Base-by-base conservation (phyloP, 2,329 filamentous ascomycete species). In the Xylariaceae sp. region DNA sequence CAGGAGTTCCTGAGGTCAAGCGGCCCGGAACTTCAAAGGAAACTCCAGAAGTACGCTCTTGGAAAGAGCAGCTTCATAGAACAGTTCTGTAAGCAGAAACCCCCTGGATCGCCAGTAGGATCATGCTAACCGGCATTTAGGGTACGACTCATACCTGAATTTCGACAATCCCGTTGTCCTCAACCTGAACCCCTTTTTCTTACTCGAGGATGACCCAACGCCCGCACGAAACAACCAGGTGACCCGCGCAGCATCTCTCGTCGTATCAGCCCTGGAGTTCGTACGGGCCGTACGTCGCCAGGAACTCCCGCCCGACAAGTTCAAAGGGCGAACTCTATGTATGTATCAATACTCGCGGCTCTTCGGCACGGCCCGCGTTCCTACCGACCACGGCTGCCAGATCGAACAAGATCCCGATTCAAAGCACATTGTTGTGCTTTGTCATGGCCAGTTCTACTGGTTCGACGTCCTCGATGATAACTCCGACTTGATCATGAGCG, bases 121-220 rank as follows among this genome's bases (percentile, higher is more conserved):
- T 6, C 10, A 10, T 15, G 10, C 55, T 60, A 13, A 57, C 44
- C 68, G 72, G 42, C 5, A 39, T 53, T 48, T 62, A 96, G 92
- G 92, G 94, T 97, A 97, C 73, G 94, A 99, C 74, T 97, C 94
- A 35, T 99, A 97, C 72, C 81, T 99, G 64, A 97, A 97, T 76
- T 99, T 88, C 72, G 94, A 97, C 73, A 97, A 97, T 70, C 92
- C 94, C 0, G 94, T 99, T 47, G 94, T 99, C 47, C 82, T 99
- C 66, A 97, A 99, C 75, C 78, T 99, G 65, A 99, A 99, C 71
- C 94, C 94, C 0, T 99, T 99, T 77, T 99, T 99, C 78, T 80
- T 99, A 58, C 81, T 99, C 55, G 94, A 97, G 75, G 94, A 99
- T 78, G 94, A 99, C 70, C 94, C 94, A 0, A 99, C 94, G 1